Percentiles rank a stretch among this genome's conserved stretches.
Conservation (phyloP, 805 yeast genomes). For the Ogataea pignaliae region DNA sequence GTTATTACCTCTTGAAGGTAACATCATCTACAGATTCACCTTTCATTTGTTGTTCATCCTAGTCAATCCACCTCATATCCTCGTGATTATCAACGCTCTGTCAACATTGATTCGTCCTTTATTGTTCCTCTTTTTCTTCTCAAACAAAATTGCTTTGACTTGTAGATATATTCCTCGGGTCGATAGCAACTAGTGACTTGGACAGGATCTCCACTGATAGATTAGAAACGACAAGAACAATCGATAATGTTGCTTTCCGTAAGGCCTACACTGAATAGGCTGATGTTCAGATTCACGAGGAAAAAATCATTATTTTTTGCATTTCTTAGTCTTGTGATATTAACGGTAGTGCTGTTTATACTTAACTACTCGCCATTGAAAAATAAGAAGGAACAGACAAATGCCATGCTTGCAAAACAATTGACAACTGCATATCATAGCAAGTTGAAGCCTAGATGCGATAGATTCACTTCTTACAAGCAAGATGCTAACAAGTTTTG, state of each 20-base stretch:
- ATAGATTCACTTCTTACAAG: slow-evolving; percentile 22
- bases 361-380: slow-evolving; percentile 8
- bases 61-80: too few species aligned
- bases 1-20: too few species aligned
- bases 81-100: too few species aligned
- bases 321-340: not conserved
- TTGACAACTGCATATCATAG: slow-evolving; percentile 7
- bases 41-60: too few species aligned
- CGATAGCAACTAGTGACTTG: too few species aligned
- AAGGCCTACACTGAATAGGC: not conserved
- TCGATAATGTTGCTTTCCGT: slow-evolving; percentile 3
- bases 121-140: too few species aligned
- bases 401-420: slow-evolving; percentile 12
- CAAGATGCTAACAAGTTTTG: slow-evolving; percentile 19
- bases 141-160: too few species aligned
- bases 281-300: slow-evolving; percentile 3
- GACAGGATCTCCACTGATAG: too few species aligned
- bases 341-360: slow-evolving; percentile 3
- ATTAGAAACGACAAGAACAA: too few species aligned
- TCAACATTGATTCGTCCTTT: too few species aligned
- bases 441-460: slow-evolving; percentile 21
- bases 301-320: slow-evolving; percentile 1
- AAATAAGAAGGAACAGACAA: slow-evolving; percentile 11
- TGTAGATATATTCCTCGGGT: too few species aligned
- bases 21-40: too few species aligned